Conservation (phyloP, 2,329 filamentous ascomycete genomes). For the Colletotrichum brevisporum region DNA sequence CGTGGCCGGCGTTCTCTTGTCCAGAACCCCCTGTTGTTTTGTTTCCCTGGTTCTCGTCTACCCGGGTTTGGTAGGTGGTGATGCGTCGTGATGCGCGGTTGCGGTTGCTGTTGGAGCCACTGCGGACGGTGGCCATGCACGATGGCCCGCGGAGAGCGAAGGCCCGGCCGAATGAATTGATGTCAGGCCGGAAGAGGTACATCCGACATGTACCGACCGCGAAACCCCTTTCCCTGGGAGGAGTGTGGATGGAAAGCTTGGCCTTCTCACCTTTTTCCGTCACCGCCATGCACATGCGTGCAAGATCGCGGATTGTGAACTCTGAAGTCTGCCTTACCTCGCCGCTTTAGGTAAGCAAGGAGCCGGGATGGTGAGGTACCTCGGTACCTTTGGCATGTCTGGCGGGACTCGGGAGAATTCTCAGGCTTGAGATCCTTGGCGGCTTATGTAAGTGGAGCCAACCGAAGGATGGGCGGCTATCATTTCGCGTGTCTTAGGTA, state of each 20-base stretch:
- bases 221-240: not conserved
- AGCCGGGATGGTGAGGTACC: not conserved
- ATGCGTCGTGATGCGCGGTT: not conserved
- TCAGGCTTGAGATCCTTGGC: no score
- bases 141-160: constrained; percentile 20
- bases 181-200: not conserved
- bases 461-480: not conserved
- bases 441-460: not conserved
- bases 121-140: constrained; percentile 7
- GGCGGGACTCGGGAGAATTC: no score
- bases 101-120: not conserved
- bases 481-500: not conserved
- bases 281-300: not conserved
- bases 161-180: constrained; percentile 1
- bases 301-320: not conserved
- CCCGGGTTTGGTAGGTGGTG: no score
- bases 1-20: not conserved
- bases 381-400: not conserved
- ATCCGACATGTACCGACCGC: not conserved
- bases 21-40: no score
- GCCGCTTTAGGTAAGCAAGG: not conserved
- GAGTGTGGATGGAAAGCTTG: not conserved
- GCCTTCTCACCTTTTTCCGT: not conserved
- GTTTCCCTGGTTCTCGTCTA: no score
- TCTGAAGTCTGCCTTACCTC: not conserved